These are phyloP conservation scores for Candida neerlandica DNA, from an alignment of 1,139 yeast species.

Conservation along the genomic window DNA sequence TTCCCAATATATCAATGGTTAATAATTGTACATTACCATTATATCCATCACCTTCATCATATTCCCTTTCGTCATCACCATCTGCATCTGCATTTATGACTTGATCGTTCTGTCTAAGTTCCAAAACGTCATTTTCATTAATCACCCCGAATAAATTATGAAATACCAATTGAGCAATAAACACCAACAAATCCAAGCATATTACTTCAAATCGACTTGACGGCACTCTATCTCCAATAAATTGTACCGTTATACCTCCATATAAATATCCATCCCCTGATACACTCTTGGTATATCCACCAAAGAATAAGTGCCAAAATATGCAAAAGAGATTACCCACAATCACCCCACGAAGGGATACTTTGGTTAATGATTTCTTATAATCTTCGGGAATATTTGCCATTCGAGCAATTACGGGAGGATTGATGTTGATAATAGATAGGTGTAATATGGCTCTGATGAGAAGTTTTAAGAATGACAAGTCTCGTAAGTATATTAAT, in stretches of 20 bases:
- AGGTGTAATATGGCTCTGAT: constrained; percentile 33
- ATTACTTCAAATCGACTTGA: constrained; percentile 29
- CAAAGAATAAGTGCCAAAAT: constrained; percentile 32
- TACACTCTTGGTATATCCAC: constrained; percentile 18
- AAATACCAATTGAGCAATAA: constrained; percentile 31
- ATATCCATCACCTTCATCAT: constrained; percentile 40
- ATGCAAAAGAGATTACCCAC: constrained; percentile 28
- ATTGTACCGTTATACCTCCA: constrained; percentile 42
- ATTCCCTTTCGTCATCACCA: constrained; percentile 14
- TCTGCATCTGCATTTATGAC: neutral
- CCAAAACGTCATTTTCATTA: constrained; percentile 34
- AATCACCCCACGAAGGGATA: constrained; percentile 29
- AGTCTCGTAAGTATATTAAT: constrained; percentile 39
- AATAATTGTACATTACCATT: constrained; percentile 40
- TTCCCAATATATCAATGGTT: constrained; percentile 28
- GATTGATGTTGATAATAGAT: constrained; percentile 31
- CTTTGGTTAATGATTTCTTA: constrained; percentile 30
- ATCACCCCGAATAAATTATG: constrained; percentile 37
- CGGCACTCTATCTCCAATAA: constrained; percentile 44
- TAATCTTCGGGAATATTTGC: constrained; percentile 27
- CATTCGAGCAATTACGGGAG: constrained; percentile 16
- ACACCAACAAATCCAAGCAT: constrained; percentile 28
- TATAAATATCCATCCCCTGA: constrained; percentile 25
- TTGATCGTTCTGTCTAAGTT: constrained; percentile 4
- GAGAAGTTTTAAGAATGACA: constrained; percentile 31